These are phyloP conservation scores for Annulohypoxylon truncatum DNA, from an alignment of 2,329 filamentous ascomycete genomes.

Conservation along the genomic window DNA sequence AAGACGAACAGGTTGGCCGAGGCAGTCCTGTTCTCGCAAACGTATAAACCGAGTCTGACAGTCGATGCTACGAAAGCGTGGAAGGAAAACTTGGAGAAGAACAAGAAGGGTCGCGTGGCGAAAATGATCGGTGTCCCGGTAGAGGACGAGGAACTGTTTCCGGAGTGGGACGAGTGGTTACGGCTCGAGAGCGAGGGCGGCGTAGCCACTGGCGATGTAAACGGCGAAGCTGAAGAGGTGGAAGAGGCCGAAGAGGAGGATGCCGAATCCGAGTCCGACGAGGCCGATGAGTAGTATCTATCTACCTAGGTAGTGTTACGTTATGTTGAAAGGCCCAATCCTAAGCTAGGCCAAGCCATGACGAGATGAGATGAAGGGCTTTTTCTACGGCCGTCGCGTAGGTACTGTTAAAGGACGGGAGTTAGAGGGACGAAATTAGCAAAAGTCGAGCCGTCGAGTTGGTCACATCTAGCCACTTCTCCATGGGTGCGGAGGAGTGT, in stretches of 20 bases:
- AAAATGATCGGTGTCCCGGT: slow-evolving; percentile 85
- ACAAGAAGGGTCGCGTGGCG: slow-evolving; percentile 85
- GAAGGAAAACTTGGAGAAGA: slow-evolving; percentile 86
- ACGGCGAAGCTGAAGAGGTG: slow-evolving; percentile 41
- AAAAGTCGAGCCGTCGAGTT: slow-evolving; percentile 22
- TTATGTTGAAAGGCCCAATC: slow-evolving; percentile 11
- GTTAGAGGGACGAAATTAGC: slow-evolving; percentile 22
- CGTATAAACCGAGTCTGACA: slow-evolving; percentile 87
- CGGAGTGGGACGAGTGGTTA: slow-evolving; percentile 94
- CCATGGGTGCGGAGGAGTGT: slow-evolving; percentile 7
- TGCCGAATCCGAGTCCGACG: slow-evolving; percentile 39
- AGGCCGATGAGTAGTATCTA: slow-evolving; percentile 37
- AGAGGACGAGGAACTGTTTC: slow-evolving; percentile 89
- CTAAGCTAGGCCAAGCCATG: not conserved
- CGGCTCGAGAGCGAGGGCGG: slow-evolving; percentile 80
- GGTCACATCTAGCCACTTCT: slow-evolving; percentile 24
- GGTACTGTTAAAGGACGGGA: slow-evolving; percentile 26
- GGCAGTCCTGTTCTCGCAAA: slow-evolving; percentile 91
- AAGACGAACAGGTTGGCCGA: slow-evolving; percentile 85
- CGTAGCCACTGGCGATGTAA: slow-evolving; percentile 50
- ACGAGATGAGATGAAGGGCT: not conserved
- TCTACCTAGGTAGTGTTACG: not conserved
- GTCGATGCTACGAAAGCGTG: slow-evolving; percentile 76
- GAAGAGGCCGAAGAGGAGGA: slow-evolving; percentile 42
- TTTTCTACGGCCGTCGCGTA: slow-evolving; percentile 13